These are phyloP conservation scores for Balansia obtecta DNA, from an alignment of 2,329 filamentous ascomycete genomes.

Conservation along the genomic window DNA sequence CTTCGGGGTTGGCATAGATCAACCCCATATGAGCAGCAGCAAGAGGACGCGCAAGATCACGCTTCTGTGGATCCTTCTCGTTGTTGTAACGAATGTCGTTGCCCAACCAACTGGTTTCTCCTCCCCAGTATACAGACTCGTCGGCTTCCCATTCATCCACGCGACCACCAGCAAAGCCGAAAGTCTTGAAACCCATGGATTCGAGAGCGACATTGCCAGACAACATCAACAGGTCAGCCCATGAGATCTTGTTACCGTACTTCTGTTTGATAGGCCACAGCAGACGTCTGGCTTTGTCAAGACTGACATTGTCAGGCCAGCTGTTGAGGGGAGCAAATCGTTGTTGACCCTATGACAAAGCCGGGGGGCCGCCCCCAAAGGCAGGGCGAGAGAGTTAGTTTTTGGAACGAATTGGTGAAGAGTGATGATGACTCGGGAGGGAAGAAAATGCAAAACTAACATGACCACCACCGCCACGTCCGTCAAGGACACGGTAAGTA, in stretches of 20 bases:
- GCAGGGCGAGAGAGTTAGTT: background rate
- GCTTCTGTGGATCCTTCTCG: slow-evolving; percentile 39
- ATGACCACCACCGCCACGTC: slow-evolving; percentile 60
- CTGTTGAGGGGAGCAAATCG: slow-evolving; percentile 69
- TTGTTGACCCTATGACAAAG: slow-evolving; percentile 46
- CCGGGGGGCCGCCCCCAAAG: too few species aligned
- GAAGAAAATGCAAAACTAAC: slow-evolving; percentile 10
- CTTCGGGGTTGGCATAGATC: slow-evolving; percentile 75
- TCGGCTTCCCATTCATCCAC: slow-evolving; percentile 64
- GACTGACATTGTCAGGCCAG: slow-evolving; percentile 68
- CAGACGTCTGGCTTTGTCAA: slow-evolving; percentile 71
- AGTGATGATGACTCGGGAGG: background rate
- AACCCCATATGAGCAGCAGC: slow-evolving; percentile 57
- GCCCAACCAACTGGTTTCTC: slow-evolving; percentile 61
- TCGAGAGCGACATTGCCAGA: slow-evolving; percentile 68
- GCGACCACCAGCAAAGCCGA: slow-evolving; percentile 63
- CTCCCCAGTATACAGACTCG: slow-evolving; percentile 66
- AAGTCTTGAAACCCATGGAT: slow-evolving; percentile 61
- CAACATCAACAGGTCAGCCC: slow-evolving; percentile 61
- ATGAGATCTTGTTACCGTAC: slow-evolving; percentile 73
- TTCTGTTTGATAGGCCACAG: slow-evolving; percentile 77
- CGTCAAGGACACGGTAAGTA: slow-evolving; percentile 64
- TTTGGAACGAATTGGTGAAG: too few species aligned
- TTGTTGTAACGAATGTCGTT: slow-evolving; percentile 57
- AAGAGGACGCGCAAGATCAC: slow-evolving; percentile 55